Conservation (phyloP, 2,329 filamentous ascomycete species). For the Xylaria sp. region DNA sequence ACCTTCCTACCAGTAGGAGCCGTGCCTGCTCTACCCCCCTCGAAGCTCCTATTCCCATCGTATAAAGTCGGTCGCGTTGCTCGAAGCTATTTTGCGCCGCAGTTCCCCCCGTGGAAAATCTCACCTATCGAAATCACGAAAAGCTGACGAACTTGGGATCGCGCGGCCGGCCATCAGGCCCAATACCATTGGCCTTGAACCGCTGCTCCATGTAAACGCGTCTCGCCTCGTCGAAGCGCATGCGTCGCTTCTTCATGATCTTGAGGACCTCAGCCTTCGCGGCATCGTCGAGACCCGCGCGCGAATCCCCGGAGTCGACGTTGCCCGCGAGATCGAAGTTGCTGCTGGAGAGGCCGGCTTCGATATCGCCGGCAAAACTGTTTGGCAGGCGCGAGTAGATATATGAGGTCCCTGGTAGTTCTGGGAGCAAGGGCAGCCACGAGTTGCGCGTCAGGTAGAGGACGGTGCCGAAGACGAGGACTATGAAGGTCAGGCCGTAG, state of each 20-base stretch:
- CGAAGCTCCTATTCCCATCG: neutral
- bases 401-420: constrained; percentile 30
- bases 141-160: constrained; percentile 98
- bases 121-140: constrained; percentile 43
- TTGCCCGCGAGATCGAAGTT: constrained; percentile 82
- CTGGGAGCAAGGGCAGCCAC: constrained; percentile 68
- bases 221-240: constrained; percentile 88
- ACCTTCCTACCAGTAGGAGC: neutral
- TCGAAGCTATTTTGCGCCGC: neutral
- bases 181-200: constrained; percentile 85
- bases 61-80: neutral
- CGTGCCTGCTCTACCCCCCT: neutral
- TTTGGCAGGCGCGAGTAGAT: constrained; percentile 72
- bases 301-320: constrained; percentile 69
- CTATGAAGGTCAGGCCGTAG: constrained; percentile 67
- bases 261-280: constrained; percentile 77
- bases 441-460: constrained; percentile 74
- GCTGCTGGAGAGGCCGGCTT: constrained; percentile 75
- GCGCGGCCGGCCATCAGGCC: constrained; percentile 75
- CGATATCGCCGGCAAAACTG: constrained; percentile 74
- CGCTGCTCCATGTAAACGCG: constrained; percentile 78
- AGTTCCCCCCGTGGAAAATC: neutral
- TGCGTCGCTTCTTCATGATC: constrained; percentile 81
- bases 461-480: constrained; percentile 65
- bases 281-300: constrained; percentile 73